Evolutionary conservation across 345 rosid species (phyloP), one percentile per base, ranked within the genome.

Genomic region (Microthlaspi erraticum): DNA sequence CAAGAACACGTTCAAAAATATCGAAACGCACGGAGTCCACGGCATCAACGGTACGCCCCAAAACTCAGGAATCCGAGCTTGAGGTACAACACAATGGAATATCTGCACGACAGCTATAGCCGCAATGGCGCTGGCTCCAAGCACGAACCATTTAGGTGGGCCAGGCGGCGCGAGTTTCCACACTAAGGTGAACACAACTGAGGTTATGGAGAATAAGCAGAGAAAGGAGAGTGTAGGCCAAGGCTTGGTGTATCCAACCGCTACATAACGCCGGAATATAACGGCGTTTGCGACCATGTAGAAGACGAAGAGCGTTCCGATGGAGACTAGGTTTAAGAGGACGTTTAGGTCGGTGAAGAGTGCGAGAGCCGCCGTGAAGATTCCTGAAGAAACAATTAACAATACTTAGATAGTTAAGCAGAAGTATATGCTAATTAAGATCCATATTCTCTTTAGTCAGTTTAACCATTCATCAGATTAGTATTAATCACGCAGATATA

Each of bases 21-120:
- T 88, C 8, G 97, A 93, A 19, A 76, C 72, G 46, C 88, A 87
- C 0, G 98, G 98, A 31, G 87, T 80, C 93, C 93, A 88, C 0
- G 98, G 98, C 97, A 93, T 88, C 59, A 87, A 75, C 0, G 98
- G 98, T 41, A 90, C 88, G 11, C 92, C 90, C 98, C 98, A 93
- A 60, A 93, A 85, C 74, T 93, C 89, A 0, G 98, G 98, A 42
- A 61, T 81, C 60, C 83, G 73, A 57, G 81, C 90, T 62, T 90
- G 93, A 5, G 88, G 91, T 46, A 88, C 92, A 48, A 58, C 77
- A 73, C 71, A 81, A 13, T 75, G 81, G 51, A 93, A 93, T 19
- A 90, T 71, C 57, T 81, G 92, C 9, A 82, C 36, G 5, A 83
- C 64, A n/a, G 78, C 81, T 18, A 83, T 49, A 4, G 88, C 90